These are phyloP conservation scores for Calocybe cyanea DNA, from an alignment of 768 basidiomycete species.

Conservation along the genomic window DNA sequence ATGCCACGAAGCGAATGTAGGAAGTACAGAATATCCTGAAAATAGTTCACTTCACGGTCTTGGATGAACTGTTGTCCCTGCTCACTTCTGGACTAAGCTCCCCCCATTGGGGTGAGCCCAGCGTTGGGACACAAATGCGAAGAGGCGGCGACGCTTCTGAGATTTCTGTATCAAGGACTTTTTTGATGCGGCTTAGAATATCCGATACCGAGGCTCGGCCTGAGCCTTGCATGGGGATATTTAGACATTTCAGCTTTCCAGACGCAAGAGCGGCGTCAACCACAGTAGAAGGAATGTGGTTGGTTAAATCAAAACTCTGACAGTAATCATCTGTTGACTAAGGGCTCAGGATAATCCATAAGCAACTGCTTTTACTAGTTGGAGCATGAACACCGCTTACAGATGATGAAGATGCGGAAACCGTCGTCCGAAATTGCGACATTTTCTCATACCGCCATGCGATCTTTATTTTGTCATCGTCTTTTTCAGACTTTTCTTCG, in stretches of 20 bases:
- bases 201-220: constrained; percentile 15
- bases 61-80: not conserved
- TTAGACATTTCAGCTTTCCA: constrained; percentile 31
- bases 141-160: constrained; percentile 31
- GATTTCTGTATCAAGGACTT: constrained; percentile 22
- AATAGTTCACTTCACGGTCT: constrained; percentile 1
- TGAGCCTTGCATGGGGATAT: constrained; percentile 1
- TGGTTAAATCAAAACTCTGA: constrained; percentile 68
- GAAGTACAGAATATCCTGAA: constrained; percentile 68
- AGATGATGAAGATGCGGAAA: constrained; percentile 45
- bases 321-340: constrained; percentile 63
- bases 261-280: constrained; percentile 40
- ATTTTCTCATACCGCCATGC: constrained; percentile 97
- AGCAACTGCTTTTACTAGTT: not conserved
- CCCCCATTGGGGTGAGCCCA: constrained; percentile 71
- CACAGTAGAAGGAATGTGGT: constrained; percentile 48
- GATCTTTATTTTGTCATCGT: constrained; percentile 71
- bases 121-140: constrained; percentile 57
- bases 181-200: constrained; percentile 23
- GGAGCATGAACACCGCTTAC: constrained; percentile 26
- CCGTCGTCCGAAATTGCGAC: constrained; percentile 89
- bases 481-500: not conserved
- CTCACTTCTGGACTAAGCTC: constrained; percentile 54
- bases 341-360: not conserved
- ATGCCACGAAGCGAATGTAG: constrained; percentile 62